Evolutionary conservation across 768 basidiomycete genomes (phyloP), one percentile per base, ranked within the genome.

Genomic region (Lentinula sp.): DNA sequence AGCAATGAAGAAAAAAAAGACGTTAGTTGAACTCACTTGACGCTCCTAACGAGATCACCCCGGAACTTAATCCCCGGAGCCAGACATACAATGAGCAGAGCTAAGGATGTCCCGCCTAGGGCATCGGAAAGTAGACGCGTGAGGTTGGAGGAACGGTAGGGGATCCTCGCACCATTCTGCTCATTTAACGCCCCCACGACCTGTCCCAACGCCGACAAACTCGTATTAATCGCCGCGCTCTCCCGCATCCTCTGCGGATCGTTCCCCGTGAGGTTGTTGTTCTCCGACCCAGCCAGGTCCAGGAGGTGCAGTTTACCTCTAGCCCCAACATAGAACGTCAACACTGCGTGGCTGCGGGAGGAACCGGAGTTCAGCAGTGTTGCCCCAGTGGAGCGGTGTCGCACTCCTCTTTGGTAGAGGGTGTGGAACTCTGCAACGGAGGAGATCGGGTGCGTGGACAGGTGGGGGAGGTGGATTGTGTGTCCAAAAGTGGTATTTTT

Each of bases 121-220:
- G 93, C 92, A 63, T 93, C 92, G 86, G 95, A 92, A 1, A 96
- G 80, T 56, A 95, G 86, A 28, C 94, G 79, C 0, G 93, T 96
- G 37, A 95, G 78, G 69, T 94, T 94, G 0, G 91, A 91, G 70
- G 95, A 91, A 48, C 94, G 85, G 68, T 95, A 95, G 0, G 94
- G 94, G 62, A 95, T 88, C 18, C 36, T 56, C 2, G 35, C 15
- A n/a, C 51, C 49, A 15, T 46, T 41, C n/a, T n/a, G n/a, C 77
- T 80, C 80, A 65, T 91, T 95, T 32, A 95, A 75, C 9, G 92
- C 90, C 69, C 92, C 86, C 3, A 95, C 91, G 5, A 95, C 93
- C 72, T 92, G 91, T 2, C 92, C 91, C 3, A 96, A 81, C 8
- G 90, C 89, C 63, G 91, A 90, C 51, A 96, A 73, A 6, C 90